Evolutionary conservation across 2,329 filamentous ascomycete species (phyloP), one percentile per base, ranked within the genome.

Genomic region (Colletotrichum spaethianum): DNA sequence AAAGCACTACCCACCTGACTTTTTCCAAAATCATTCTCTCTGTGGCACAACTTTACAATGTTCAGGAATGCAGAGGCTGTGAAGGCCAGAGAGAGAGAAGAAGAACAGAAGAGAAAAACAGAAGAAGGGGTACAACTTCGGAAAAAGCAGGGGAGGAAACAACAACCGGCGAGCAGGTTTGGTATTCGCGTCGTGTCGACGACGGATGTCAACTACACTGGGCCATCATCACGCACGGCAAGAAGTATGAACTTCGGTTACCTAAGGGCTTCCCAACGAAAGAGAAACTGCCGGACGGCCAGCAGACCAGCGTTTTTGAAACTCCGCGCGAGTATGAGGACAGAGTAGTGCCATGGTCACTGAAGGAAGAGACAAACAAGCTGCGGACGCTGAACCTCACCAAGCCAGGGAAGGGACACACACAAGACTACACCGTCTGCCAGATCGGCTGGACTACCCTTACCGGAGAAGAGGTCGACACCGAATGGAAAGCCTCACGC

Each of bases 361-460:
- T 63, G 1, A 63, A 18, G 18, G 61, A 55, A n/a, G 61, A 63
- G 38, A 44, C 4, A 3, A 63, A 33, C 11, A 33, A 42, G 36
- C 36, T 55, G 23, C 48, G 61, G 2, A n/a, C 33, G 36, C 26
- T 53, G 12, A 42, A 44, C 11, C 48, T 23, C 28, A 8, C 26
- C 7, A 20, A 14, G 6, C 18, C 23, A 23, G 20, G 18, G 8
- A 44, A 44, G 36, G 36, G 26, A 2, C 48, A 20, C 48, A 55
- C 36, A 0, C 26, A 18, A 6, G 61, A 63, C 48, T 55, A 55
- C 14, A 42, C 18, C 18, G 14, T 63, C 20, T 63, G 61, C 20
- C 61, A 63, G 26, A 63, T 63, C 1, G 61, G 61, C 20, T 63
- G 61, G 61, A 63, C 61, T 4, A 23, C 61, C 0, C 20, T 63